Evolutionary conservation across 768 basidiomycete species (phyloP), one percentile per base, ranked within the genome.

Genomic region (Lactarius sp.): DNA sequence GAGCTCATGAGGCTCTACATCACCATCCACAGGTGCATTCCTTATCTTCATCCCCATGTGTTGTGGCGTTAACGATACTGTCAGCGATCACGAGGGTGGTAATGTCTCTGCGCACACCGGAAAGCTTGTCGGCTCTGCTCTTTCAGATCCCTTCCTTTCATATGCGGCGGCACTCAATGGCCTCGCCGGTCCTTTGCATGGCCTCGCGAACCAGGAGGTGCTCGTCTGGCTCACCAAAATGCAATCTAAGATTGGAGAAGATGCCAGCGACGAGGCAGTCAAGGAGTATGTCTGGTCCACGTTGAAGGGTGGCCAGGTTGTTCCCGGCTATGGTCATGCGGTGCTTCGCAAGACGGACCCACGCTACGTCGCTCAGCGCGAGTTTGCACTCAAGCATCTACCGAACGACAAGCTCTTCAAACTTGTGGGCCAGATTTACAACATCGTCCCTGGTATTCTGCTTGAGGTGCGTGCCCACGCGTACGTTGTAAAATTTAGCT

Each of bases 61-160:
- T 44, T 34, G 58, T 54, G 4, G 33, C 34, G 4, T 7, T 50
- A 10, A 41, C 14, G 46, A 56, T 55, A 62, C 13, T 50, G 31
- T 27, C 22, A 88, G 89, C 73, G 96, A 98, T 73, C 96, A 98
- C 77, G 96, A 98, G 77, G 96, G 96, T 74, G 96, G 96, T 51
- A 98, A 98, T 70, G 96, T 98, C 66, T 98, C 96, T 56, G 94
- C 93, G 2, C 93, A 95, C 80, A 90, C 93, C 22, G 91, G 91
- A 62, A 92, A 95, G 76, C 81, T 94, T 22, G 94, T 95, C 67
- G 93, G 92, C 60, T 94, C 94, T 59, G 95, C 96, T 57, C 88
- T 98, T 62, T 95, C 95, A 0, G 96, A 98, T 74, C 96, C 96
- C 59, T 98, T 97, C 92, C 85, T 98, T 31, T 83, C 95, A 6